phyloP scores from a whole-genome alignment of 1,284 basidiomycete genomes.

The Singerocomus inundabilis region DNA sequence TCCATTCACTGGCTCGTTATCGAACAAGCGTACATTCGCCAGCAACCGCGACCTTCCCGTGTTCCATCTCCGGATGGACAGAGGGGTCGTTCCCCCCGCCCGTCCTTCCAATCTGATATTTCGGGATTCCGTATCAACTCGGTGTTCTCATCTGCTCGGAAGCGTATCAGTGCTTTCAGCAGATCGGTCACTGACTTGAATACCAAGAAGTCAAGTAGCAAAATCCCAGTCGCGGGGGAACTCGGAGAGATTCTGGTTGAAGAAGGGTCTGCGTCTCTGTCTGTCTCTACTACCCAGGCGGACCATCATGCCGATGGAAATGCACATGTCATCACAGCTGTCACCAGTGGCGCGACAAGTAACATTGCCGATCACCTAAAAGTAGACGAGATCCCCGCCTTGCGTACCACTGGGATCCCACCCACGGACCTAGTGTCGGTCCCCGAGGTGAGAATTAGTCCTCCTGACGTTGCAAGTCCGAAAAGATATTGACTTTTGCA shows the following conservation, averaged over 20 bases:
- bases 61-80: conserved; percentile 26
- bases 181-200: conserved; percentile 27
- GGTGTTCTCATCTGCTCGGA: conserved; percentile 45
- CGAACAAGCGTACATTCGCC: conserved; percentile 52
- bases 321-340: conserved; percentile 5
- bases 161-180: conserved; percentile 60
- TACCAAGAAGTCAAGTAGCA: conserved; percentile 36
- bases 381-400: conserved; percentile 2
- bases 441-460: conserved; percentile 16
- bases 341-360: conserved; percentile 7
- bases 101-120: conserved; percentile 47
- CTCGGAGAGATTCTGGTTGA: conserved; percentile 62
- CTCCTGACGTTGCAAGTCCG: background rate
- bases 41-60: conserved; percentile 15
- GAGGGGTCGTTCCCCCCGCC: conserved; percentile 46
- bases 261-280: conserved; percentile 35
- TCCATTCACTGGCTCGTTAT: conserved; percentile 60
- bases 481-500: conserved; percentile 7
- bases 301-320: conserved; percentile 19
- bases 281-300: conserved; percentile 4
- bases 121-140: conserved; percentile 37
- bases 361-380: conserved; percentile 11
- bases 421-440: background rate
- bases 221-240: conserved; percentile 51
- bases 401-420: background rate